Evolutionary conservation across 2,329 filamentous ascomycete genomes (phyloP).

Genomic region (Didymella keratinophila): DNA sequence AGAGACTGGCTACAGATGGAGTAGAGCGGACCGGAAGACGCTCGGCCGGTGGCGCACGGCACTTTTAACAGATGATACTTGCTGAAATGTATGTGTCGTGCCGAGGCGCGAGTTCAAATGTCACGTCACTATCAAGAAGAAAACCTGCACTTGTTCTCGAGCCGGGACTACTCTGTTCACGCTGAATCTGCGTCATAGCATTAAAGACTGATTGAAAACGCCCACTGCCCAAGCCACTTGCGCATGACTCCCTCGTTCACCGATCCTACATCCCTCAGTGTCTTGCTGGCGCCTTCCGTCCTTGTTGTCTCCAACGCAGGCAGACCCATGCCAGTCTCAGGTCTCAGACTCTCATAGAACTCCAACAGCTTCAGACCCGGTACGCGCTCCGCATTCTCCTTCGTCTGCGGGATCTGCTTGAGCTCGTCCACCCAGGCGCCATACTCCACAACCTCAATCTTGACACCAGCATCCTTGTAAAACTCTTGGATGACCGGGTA

Average conservation of each 20-base stretch:
- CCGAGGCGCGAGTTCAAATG: too few species aligned
- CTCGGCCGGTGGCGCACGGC: background rate
- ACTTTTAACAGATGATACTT: background rate
- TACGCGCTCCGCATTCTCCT: constrained; percentile 20
- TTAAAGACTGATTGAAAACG: background rate
- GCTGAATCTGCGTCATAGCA: too few species aligned
- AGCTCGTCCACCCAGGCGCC: constrained; percentile 17
- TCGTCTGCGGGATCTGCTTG: constrained; percentile 13
- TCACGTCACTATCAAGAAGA: too few species aligned
- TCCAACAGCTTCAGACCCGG: constrained; percentile 21
- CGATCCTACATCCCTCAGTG: background rate
- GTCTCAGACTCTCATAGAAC: constrained; percentile 17
- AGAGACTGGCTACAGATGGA: background rate
- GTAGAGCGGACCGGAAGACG: background rate
- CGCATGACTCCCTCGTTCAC: constrained; percentile 7
- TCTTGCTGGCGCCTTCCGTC: constrained; percentile 2
- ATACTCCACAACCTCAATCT: constrained; percentile 13
- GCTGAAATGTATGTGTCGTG: too few species aligned
- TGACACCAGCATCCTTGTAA: background rate
- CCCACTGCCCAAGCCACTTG: constrained; percentile 16
- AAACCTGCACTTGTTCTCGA: too few species aligned
- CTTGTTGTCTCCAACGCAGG: constrained; percentile 13
- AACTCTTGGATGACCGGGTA: constrained; percentile 12
- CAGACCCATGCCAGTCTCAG: constrained; percentile 4
- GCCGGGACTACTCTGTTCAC: too few species aligned